Evolutionary conservation across 495 filamentous ascomycete species (phyloP).

Genomic region (Penicillium macrosclerotiorum): DNA sequence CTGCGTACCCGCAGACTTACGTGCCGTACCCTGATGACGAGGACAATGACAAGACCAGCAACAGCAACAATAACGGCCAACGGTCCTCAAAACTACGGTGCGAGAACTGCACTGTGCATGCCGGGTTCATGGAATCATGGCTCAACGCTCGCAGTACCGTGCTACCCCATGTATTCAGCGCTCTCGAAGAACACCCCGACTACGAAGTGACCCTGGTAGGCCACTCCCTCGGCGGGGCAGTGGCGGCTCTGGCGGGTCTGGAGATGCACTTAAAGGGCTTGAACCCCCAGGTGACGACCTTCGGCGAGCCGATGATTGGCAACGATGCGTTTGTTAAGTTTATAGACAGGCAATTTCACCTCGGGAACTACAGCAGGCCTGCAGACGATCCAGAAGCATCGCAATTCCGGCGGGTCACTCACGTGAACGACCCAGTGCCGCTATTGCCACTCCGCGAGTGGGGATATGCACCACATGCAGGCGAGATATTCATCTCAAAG

Average conservation of each 20-base stretch:
- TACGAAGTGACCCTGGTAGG: constrained; percentile 79
- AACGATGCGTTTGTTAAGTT: constrained; percentile 70
- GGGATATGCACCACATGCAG: constrained; percentile 81
- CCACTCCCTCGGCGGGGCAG: constrained; percentile 89
- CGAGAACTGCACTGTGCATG: constrained; percentile 84
- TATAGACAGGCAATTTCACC: constrained; percentile 63
- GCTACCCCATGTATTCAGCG: constrained; percentile 54
- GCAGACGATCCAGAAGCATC: constrained; percentile 14
- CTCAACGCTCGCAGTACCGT: constrained; percentile 62
- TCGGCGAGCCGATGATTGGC: constrained; percentile 85
- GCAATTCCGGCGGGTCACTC: constrained; percentile 77
- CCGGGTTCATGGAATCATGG: constrained; percentile 87
- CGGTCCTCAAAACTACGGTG: constrained; percentile 45
- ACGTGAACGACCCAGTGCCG: constrained; percentile 83
- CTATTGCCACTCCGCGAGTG: constrained; percentile 80
- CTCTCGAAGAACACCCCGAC: constrained; percentile 58
- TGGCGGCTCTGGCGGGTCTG: constrained; percentile 81
- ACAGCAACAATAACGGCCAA: constrained; percentile 1
- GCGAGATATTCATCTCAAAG: constrained; percentile 83
- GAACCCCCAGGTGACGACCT: constrained; percentile 78
- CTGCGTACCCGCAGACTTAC: constrained; percentile 84
- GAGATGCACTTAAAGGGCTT: constrained; percentile 69
- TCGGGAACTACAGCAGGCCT: constrained; percentile 25
- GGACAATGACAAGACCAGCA: constrained; percentile 21
- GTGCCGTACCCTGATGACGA: constrained; percentile 67